Evolutionary conservation across 2,329 filamentous ascomycete genomes (phyloP), one percentile per base, ranked within the genome.

Genomic region (Fusarium buharicum): DNA sequence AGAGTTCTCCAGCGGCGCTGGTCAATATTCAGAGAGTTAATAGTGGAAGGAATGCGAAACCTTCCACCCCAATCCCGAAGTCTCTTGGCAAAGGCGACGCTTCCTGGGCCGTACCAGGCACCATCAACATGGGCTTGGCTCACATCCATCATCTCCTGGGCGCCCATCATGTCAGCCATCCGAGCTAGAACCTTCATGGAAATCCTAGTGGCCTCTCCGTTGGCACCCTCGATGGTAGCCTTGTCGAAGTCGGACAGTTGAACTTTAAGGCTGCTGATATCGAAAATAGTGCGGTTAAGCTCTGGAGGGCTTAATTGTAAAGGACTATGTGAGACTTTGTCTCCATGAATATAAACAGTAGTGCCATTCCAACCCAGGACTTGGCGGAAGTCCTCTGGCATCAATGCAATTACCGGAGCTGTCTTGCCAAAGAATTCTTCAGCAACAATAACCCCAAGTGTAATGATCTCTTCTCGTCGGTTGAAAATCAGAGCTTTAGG

Each of bases 21-120:
- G 22, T 63, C 59, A 14, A 60, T 31, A 12, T 13, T 50, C n/a
- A 63, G 38, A 1, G 59, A 43, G 22, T 63, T 63, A 9, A 59
- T 30, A 3, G 59, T 50, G 2, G 52, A 39, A 4, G 49, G 56
- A 3, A 63, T 52, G 2, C 37, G 37, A 8, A 63, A 45, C 22
- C 37, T 40, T 8, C 56, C 59, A 34, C 46, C 48, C 31, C 36
- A 48, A 11, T 50, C 59, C 1, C 56, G 59, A 10, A 63, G 45
- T 11, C 22, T 37, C 22, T 50, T 18, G 2, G 28, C 51, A 31
- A 63, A 60, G 5, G 45, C 36, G 4, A 63, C 28, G 2, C 48
- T 47, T 1, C 56, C 56, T 3, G 52, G 52, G 3, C 59, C 56
- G 6, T 45, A 52, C 31, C 43, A 63, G 4, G 43, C 37, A 22